These are phyloP conservation scores for Elsinoe australis DNA, from an alignment of 2,329 filamentous ascomycete genomes.

Conservation along the genomic window DNA sequence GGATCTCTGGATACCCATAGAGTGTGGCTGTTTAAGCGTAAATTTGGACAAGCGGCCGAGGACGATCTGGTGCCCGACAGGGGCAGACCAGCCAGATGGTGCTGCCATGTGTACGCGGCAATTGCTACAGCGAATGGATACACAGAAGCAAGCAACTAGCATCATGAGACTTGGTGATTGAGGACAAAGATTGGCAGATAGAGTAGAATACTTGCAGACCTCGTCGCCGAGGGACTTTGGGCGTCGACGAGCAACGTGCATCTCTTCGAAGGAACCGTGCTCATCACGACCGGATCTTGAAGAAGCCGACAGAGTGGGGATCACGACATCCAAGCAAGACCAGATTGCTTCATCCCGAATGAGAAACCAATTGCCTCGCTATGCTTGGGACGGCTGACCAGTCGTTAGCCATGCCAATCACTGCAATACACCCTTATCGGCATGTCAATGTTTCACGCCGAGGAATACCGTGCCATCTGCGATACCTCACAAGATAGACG, in stretches of 20 bases:
- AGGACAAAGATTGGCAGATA: no score
- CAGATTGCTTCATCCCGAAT: no score
- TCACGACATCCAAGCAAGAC: no score
- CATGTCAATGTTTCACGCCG: not conserved
- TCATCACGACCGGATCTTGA: not conserved
- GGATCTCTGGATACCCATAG: no score
- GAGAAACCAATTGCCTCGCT: no score
- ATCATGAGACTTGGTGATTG: no score
- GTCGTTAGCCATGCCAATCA: not conserved
- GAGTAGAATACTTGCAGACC: no score
- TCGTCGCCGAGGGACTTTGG: no score
- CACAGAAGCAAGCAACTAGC: not conserved
- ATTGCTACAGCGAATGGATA: not conserved
- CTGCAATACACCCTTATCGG: not conserved
- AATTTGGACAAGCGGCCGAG: not conserved
- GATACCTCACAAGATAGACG: not conserved
- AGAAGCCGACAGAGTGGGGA: not conserved
- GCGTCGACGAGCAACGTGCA: not conserved
- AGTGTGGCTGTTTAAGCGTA: constrained; percentile 11
- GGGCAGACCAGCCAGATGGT: not conserved
- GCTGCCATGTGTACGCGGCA: not conserved
- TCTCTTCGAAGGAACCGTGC: not conserved
- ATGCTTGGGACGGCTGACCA: not conserved
- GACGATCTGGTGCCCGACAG: not conserved
- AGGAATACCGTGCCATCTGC: constrained; percentile 5